Evolutionary conservation across 2,329 filamentous ascomycete genomes (phyloP), one percentile per base, ranked within the genome.

Genomic region (Hyphodiscus sp.): DNA sequence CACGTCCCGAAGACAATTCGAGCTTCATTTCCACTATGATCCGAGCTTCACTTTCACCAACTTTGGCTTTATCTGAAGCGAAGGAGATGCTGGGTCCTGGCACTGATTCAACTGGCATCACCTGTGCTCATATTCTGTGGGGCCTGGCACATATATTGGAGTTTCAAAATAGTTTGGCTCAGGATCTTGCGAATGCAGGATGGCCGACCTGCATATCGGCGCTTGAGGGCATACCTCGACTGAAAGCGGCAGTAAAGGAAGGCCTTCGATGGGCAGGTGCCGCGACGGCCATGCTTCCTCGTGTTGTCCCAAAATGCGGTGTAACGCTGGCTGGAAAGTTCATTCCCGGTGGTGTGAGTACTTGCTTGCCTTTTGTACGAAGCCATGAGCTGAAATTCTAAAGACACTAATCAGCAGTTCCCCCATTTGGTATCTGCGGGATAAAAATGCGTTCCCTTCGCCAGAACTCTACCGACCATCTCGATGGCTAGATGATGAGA

Each of bases 211-310:
- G 65, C 20, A 62, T 68, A 59, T 53, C 54, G 2, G 33, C 52
- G 0, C 43, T 65, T 5, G 67, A 68, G 23, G 20, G 20, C 6
- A 20, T 58, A 2, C 48, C 47, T 20, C 42, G 41, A 16, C 26
- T 54, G 43, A 59, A 64, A 23, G 68, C 79, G 0, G 69, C 77
- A 26, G 76, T 82, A 58, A 72, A 76, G 41, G 78, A 82, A 57
- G 71, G 70, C 1, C 61, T 74, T 4, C 68, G 71, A 23, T 71
- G 72, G 29, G 67, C 50, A 42, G 50, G 49, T 67, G 49, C 69
- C 72, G 47, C 41, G 48, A 20, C 68, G 66, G 26, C 65, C 64
- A 20, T 49, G 61, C 18, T 57, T 1, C 48, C 56, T 0, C 26
- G 54, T 0, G 60, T 70, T 4, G 54, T 52, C 13, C 53, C 56